A percentile compares a stretch with the other conserved stretches of the same genome.
These are phyloP conservation scores for Tetrastigma voinierianum DNA, from an alignment of 164 flowering plant species.

Conservation along the genomic window DNA sequence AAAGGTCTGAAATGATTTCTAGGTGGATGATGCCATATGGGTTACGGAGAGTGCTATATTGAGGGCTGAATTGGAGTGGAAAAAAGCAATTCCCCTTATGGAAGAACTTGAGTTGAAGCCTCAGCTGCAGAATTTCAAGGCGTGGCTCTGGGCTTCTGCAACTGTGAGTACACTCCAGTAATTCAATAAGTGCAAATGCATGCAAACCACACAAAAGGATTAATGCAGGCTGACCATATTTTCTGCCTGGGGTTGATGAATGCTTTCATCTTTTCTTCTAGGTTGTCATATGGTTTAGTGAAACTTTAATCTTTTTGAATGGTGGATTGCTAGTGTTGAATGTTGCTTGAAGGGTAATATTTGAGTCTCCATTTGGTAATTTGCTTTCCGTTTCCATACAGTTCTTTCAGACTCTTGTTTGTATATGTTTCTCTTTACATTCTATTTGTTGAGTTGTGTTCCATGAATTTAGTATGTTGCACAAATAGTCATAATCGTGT, in stretches of 20 bases:
- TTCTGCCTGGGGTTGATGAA: too few species aligned
- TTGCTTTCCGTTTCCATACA: too few species aligned
- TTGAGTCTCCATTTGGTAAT: too few species aligned
- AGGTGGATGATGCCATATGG: slow-evolving; percentile 93
- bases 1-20: slow-evolving; percentile 8
- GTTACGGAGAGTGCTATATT: slow-evolving; percentile 61
- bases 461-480: not conserved
- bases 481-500: not conserved
- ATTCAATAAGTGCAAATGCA: not conserved
- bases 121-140: slow-evolving; percentile 48
- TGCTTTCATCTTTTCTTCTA: too few species aligned
- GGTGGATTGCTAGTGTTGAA: too few species aligned
- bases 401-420: too few species aligned
- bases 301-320: not conserved
- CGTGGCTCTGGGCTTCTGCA: slow-evolving; percentile 96
- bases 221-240: not conserved
- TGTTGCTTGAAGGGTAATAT: too few species aligned
- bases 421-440: too few species aligned
- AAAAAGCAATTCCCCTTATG: slow-evolving; percentile 53
- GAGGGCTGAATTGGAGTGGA: slow-evolving; percentile 71
- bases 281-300: not conserved
- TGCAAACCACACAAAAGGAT: too few species aligned
- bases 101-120: slow-evolving; percentile 57
- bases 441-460: not conserved
- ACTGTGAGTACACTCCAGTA: slow-evolving; percentile 51